These are phyloP conservation scores for Hypseocharis bilobata DNA, from an alignment of 441 rosid species.

Conservation along the genomic window DNA sequence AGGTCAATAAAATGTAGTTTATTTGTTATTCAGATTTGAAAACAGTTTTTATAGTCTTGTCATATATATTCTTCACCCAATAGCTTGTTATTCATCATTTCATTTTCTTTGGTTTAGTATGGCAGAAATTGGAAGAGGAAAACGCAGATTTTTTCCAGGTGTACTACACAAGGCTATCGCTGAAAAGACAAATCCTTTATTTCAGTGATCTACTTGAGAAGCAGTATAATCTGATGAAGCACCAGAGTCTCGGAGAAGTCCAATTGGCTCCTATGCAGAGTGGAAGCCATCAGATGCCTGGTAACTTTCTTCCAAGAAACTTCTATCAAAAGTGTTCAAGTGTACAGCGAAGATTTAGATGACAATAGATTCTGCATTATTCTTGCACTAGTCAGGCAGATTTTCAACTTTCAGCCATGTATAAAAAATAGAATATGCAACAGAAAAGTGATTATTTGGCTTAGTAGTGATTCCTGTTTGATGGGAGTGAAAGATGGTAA, in stretches of 20 bases:
- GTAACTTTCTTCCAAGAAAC: conserved; percentile 15
- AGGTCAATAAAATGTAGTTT: neutral
- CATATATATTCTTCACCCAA: neutral
- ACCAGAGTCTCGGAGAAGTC: neutral
- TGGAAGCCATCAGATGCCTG: conserved; percentile 21
- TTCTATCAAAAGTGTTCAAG: neutral
- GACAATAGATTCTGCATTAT: neutral
- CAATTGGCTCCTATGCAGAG: conserved; percentile 16
- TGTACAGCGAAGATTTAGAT: neutral
- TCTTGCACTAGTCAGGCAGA: neutral
- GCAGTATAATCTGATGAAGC: conserved; percentile 21
- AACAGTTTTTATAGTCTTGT: neutral
- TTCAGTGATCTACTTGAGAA: conserved; percentile 31
- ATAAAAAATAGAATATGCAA: too few relatives aligned
- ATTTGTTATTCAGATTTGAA: neutral
- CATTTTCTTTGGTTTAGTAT: conserved; percentile 18
- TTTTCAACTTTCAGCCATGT: neutral
- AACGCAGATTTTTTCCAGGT: conserved; percentile 28
- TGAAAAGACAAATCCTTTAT: conserved; percentile 22
- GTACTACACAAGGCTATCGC: conserved; percentile 21
- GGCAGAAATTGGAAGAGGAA: conserved; percentile 30
- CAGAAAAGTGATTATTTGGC: too few relatives aligned
- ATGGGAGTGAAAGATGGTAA: too few relatives aligned
- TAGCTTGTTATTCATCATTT: neutral
- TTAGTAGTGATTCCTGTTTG: too few relatives aligned